Conservation (phyloP, 2,329 filamentous ascomycete species). For the Monosporascus sp. region DNA sequence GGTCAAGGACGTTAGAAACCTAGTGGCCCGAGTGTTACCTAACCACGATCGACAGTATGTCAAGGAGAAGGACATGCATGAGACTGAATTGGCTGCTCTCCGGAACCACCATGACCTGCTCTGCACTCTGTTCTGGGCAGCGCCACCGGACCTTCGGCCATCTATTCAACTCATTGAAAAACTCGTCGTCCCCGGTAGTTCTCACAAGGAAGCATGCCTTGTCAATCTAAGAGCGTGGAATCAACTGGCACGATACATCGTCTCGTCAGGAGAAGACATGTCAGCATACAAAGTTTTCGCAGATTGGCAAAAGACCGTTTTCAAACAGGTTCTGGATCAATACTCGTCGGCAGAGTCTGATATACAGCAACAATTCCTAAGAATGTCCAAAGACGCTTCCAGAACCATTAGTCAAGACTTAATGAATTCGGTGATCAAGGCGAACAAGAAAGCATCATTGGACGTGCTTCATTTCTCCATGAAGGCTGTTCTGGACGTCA, state of each 20-base stretch:
- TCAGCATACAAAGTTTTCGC: slow-evolving; percentile 45
- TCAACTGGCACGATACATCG: slow-evolving; percentile 55
- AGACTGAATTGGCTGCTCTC: slow-evolving; percentile 58
- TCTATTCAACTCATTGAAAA: slow-evolving; percentile 50
- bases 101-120: slow-evolving; percentile 66
- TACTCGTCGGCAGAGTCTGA: slow-evolving; percentile 51
- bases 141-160: slow-evolving; percentile 50
- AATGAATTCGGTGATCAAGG: slow-evolving; percentile 43
- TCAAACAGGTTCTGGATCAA: slow-evolving; percentile 52
- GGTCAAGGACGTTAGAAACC: slow-evolving; percentile 54
- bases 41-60: slow-evolving; percentile 61
- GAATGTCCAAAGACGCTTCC: slow-evolving; percentile 39
- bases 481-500: slow-evolving; percentile 45
- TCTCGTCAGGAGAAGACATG: slow-evolving; percentile 37
- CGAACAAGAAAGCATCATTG: slow-evolving; percentile 48
- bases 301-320: slow-evolving; percentile 53
- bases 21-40: slow-evolving; percentile 57
- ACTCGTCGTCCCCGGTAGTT: slow-evolving; percentile 53
- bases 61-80: slow-evolving; percentile 55
- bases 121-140: slow-evolving; percentile 61
- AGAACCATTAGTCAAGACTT: slow-evolving; percentile 34
- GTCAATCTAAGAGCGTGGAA: slow-evolving; percentile 61
- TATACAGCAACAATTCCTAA: slow-evolving; percentile 50
- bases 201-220: slow-evolving; percentile 61
- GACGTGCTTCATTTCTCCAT: slow-evolving; percentile 47